These are phyloP conservation scores for Alternaria triticina DNA, from an alignment of 2,329 filamentous ascomycete genomes.

Conservation along the genomic window DNA sequence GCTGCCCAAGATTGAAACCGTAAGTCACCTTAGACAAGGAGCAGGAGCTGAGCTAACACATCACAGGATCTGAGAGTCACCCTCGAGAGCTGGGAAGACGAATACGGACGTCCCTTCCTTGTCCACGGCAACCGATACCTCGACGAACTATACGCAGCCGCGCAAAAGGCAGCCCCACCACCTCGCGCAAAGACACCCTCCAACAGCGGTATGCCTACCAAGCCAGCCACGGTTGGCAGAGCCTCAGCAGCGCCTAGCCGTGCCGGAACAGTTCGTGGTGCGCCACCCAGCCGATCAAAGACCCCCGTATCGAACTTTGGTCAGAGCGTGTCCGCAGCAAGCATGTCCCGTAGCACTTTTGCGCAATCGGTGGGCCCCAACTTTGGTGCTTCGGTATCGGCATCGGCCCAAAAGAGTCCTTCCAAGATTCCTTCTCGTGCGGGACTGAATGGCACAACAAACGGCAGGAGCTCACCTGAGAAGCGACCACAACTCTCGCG, in stretches of 20 bases:
- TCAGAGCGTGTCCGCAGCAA: slow-evolving; percentile 23
- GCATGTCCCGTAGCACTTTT: slow-evolving; percentile 45
- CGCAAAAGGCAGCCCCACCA: slow-evolving; percentile 65
- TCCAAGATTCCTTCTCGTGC: slow-evolving; percentile 73
- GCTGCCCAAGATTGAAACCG: slow-evolving; percentile 84
- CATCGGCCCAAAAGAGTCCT: slow-evolving; percentile 58
- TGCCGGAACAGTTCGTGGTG: slow-evolving; percentile 49
- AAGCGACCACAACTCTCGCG: slow-evolving; percentile 54
- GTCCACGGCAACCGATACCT: slow-evolving; percentile 93
- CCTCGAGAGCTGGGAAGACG: slow-evolving; percentile 89
- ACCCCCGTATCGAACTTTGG: slow-evolving; percentile 49
- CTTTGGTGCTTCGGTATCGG: slow-evolving; percentile 40
- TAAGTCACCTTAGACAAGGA: not conserved
- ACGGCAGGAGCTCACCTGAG: slow-evolving; percentile 83
- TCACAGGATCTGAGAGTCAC: slow-evolving; percentile 70
- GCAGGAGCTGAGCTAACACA: not conserved
- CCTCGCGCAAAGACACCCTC: slow-evolving; percentile 78
- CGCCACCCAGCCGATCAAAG: slow-evolving; percentile 52
- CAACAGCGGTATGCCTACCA: slow-evolving; percentile 44
- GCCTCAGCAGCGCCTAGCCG: slow-evolving; percentile 41
- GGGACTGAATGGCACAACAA: slow-evolving; percentile 71
- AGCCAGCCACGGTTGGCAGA: slow-evolving; percentile 38
- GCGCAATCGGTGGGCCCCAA: slow-evolving; percentile 39
- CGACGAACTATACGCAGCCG: slow-evolving; percentile 75
- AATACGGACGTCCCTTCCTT: slow-evolving; percentile 90